Evolutionary conservation across 2,329 filamentous ascomycete genomes (phyloP).

Genomic region (Leptographium procerum): DNA sequence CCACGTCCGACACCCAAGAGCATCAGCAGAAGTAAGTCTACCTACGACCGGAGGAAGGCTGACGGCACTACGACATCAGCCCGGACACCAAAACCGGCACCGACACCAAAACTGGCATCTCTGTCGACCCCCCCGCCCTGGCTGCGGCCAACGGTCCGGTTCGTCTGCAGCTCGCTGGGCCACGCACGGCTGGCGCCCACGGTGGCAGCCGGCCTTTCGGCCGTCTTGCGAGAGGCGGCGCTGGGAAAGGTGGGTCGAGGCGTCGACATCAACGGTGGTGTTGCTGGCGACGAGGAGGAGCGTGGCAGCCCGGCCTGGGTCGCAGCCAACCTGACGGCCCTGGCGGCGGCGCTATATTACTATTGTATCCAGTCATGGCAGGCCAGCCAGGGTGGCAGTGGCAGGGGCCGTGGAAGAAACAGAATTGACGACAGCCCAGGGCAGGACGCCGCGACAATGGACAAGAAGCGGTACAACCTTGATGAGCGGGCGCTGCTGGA

Average conservation of each 20-base stretch:
- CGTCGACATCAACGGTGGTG: not conserved
- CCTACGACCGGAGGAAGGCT: no score
- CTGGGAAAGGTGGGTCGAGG: not conserved
- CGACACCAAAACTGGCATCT: conserved; percentile 4
- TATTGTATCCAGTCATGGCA: conserved; percentile 37
- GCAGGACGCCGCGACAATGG: not conserved
- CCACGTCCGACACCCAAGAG: not conserved
- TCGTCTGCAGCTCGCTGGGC: conserved; percentile 50
- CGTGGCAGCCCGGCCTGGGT: conserved; percentile 31
- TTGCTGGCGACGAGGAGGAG: not conserved
- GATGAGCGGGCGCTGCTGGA: conserved; percentile 35
- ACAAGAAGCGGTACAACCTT: conserved; percentile 32
- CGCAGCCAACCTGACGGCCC: conserved; percentile 34
- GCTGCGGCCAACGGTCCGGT: conserved; percentile 58
- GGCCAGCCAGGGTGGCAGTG: not conserved
- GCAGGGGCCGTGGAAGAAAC: conserved; percentile 4
- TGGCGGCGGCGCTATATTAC: conserved; percentile 50
- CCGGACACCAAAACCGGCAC: no score
- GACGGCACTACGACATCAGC: no score
- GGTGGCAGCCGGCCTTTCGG: conserved; percentile 62
- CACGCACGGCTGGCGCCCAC: conserved; percentile 56
- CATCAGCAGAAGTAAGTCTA: no score
- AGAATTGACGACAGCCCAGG: no score
- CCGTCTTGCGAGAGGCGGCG: conserved; percentile 24
- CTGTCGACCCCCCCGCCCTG: conserved; percentile 41